Evolutionary conservation across 129 eudicot genomes (phyloP).

Genomic region (Artemisia argyi): DNA sequence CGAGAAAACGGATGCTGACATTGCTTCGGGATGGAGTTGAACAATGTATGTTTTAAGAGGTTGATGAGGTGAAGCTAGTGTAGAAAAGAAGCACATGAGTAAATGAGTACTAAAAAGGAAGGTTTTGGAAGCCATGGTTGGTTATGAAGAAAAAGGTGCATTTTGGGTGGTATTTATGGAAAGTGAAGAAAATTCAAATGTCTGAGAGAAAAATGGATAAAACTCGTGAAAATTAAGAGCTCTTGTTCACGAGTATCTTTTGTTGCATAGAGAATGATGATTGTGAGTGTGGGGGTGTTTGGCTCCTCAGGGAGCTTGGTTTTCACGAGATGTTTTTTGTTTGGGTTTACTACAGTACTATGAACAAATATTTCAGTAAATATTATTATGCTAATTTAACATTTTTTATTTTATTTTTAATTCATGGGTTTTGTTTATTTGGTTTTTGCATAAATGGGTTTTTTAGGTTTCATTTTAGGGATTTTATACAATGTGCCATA

Average conservation of each 20-base stretch:
- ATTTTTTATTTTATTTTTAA: background rate
- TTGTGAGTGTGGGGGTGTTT: conserved; percentile 1
- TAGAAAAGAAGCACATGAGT: conserved; percentile 6
- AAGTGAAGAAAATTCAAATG: conserved; percentile 30
- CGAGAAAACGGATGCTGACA: conserved; percentile 36
- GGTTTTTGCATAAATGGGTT: background rate
- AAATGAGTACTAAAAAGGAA: conserved; percentile 31
- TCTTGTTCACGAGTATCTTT: conserved; percentile 51
- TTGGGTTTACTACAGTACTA: conserved; percentile 31
- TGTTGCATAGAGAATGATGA: conserved; percentile 19
- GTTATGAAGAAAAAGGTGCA: conserved; percentile 18
- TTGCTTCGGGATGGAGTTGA: conserved; percentile 71
- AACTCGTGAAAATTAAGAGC: conserved; percentile 82
- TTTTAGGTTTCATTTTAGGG: background rate
- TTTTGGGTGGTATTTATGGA: conserved; percentile 51
- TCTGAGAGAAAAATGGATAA: conserved; percentile 41
- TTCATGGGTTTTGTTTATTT: background rate
- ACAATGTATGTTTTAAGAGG: conserved; percentile 68
- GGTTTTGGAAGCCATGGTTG: conserved; percentile 40
- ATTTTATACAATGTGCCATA: too few relatives aligned
- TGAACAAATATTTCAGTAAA: background rate
- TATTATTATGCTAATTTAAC: background rate
- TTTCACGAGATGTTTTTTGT: conserved; percentile 50
- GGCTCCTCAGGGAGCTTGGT: conserved; percentile 27
- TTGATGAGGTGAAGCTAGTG: conserved; percentile 26